These are phyloP conservation scores for Clavaria fumosa DNA, from an alignment of 768 basidiomycete species.

Conservation along the genomic window DNA sequence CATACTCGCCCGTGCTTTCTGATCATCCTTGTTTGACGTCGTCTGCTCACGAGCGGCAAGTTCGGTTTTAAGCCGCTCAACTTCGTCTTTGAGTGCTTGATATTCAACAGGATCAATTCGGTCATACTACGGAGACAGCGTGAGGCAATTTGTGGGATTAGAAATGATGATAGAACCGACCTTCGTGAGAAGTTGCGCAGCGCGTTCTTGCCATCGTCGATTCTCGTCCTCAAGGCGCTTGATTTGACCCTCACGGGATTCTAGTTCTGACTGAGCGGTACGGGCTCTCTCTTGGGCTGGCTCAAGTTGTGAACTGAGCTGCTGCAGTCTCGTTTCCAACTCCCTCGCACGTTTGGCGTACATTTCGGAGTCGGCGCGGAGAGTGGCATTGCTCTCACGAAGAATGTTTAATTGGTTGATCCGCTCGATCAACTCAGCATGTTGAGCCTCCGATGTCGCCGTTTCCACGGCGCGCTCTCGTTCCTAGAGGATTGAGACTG, in stretches of 20 bases:
- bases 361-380: conserved; percentile 64
- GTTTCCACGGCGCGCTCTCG: conserved; percentile 62
- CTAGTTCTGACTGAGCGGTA: conserved; percentile 56
- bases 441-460: conserved; percentile 61
- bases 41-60: conserved; percentile 20
- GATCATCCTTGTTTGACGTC: conserved; percentile 18
- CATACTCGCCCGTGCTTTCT: neutral
- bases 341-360: conserved; percentile 52
- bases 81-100: conserved; percentile 62
- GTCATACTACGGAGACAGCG: conserved; percentile 43
- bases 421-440: conserved; percentile 69
- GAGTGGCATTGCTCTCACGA: conserved; percentile 76
- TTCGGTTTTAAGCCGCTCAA: conserved; percentile 34
- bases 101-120: conserved; percentile 80
- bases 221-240: conserved; percentile 60
- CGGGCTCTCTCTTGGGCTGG: conserved; percentile 62
- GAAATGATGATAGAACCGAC: conserved; percentile 20
- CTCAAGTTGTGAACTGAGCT: conserved; percentile 46
- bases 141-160: conserved; percentile 3
- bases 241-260: conserved; percentile 51
- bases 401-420: conserved; percentile 79
- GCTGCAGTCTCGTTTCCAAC: conserved; percentile 46
- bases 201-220: conserved; percentile 73
- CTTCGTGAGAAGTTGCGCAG: conserved; percentile 66
- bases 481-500: conserved; percentile 32